Evolutionary conservation across 371 early-diverging fungal genomes (phyloP).

Genomic region (Nematocida sp.): DNA sequence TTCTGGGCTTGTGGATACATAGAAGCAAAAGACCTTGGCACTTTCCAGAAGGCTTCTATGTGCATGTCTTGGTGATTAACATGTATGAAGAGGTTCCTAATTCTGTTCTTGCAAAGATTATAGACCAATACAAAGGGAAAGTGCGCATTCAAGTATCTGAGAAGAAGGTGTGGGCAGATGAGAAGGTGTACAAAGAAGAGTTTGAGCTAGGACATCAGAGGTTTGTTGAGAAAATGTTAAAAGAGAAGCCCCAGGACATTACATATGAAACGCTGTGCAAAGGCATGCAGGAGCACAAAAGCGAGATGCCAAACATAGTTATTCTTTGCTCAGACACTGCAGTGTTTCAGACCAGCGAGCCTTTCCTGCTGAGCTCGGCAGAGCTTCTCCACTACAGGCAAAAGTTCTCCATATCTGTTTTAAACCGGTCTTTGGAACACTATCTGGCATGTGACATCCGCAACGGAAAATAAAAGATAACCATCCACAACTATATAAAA

Average conservation of each 20-base stretch:
- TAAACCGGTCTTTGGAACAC: conserved; percentile 25
- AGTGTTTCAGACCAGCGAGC: background rate
- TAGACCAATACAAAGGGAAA: too few relatives aligned
- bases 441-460: conserved; percentile 38
- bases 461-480: conserved; percentile 41
- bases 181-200: too few relatives aligned
- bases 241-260: background rate
- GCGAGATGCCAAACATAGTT: conserved; percentile 18
- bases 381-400: conserved; percentile 33
- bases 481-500: too few relatives aligned
- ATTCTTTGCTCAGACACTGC: conserved; percentile 33
- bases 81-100: too few relatives aligned
- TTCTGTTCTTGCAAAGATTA: too few relatives aligned
- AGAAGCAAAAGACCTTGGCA: too few relatives aligned
- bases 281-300: conserved; percentile 5
- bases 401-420: conserved; percentile 21
- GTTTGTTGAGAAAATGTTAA: background rate
- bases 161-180: too few relatives aligned
- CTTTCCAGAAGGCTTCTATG: too few relatives aligned
- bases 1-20: too few relatives aligned
- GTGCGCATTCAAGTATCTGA: too few relatives aligned
- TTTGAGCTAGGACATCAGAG: too few relatives aligned
- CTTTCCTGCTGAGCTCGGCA: conserved; percentile 32
- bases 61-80: too few relatives aligned
- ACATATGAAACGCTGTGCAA: background rate